Evolutionary conservation across 2,329 filamentous ascomycete genomes (phyloP), one percentile per base, ranked within the genome.

Genomic region (Akanthomyces lecanii): DNA sequence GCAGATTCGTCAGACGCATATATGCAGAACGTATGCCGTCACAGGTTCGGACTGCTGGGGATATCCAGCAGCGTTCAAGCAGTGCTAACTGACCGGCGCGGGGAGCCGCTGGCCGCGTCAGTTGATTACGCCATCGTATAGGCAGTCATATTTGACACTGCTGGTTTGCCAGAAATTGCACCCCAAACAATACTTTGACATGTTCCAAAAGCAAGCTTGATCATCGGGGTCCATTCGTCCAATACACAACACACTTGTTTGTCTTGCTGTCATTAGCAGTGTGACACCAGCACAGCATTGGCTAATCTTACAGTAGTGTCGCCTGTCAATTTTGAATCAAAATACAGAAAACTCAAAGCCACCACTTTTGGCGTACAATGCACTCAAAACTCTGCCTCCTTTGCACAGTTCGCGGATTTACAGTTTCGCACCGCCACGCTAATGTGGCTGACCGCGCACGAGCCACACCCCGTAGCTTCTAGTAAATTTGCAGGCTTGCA

Each of bases 391-490:
- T 40, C 38, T 14, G 5, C 4, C 10, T 14, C 12, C 14, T 5
- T 40, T 3, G 12, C 38, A 40, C 33, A 40, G 11, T 4, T 40
- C 12, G 14, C 30, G 21, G 48, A 33, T 33, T 11, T 16, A 5
- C 11, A 8, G 11, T 40, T 38, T 8, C 28, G 56, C 55, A 63
- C 62, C 62, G 55, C 62, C 62, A 61, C 62, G 60, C 4, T 23
- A 23, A 10, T 56, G 62, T 63, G 62, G 62, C 62, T 60, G 40
- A 54, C 1, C 14, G 11, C 30, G 40, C 62, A 55, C 55, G 12
- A 63, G 62, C 62, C 62, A 63, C 62, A 54, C 40, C 25, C 18
- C 23, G 30, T 47, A 54, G 28, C 62, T 38, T 52, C 48, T 42
- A 16, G 55, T 60, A 60, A 55, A 60, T 55, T 60, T 60, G 54